Base-by-base conservation (phyloP, 495 filamentous ascomycete species). In the Acidomyces sp. region DNA sequence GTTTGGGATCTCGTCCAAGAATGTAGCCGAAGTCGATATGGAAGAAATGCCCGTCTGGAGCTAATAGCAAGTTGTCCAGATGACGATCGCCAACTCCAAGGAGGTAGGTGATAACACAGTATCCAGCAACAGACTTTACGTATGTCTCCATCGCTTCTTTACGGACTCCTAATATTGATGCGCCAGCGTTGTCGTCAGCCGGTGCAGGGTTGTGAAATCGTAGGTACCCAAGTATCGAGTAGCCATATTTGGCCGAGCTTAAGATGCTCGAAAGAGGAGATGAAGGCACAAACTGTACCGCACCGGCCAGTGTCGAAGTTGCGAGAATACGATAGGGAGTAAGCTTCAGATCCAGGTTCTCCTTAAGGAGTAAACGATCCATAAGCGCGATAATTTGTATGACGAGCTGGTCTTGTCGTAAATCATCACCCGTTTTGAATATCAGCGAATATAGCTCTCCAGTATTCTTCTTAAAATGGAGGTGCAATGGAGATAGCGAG, bases 21-120 rank as follows among this genome's bases (percentile, higher is more conserved):
- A 99, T 96, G 63, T 87, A 99, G 24, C 92, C 88, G 49, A 99
- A 96, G 54, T 96, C 90, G 22, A 83, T 85, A 59, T 99, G 90
- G 72, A 99, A 96, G 65, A 99, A 99, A 56, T 88, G 83, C 3
- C 82, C 90, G 51, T 84, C 78, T 10, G 92, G 88, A 0, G 85
- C 71, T 6, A 99, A 71, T 24, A 96, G 78, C 4, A 99, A 73
- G 56, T 99, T 99, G 55, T 99, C 90, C 9, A 96, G 71, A 60
- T 99, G 90, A 0, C 90, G 77, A 56, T 99, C 90, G 28, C 90
- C 90, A 20, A 99, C 90, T 21, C 90, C 90, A n/a, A 99, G 77
- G 25, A 99, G 77, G 61, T 96, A 99, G 0, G 90, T 99, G 55
- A 99, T 95, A 15, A 99, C 90, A 57, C 92, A 95, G 62, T 99